phyloP scores from a whole-genome alignment of 2,329 filamentous ascomycete genomes.

The Fusarium sp. region DNA sequence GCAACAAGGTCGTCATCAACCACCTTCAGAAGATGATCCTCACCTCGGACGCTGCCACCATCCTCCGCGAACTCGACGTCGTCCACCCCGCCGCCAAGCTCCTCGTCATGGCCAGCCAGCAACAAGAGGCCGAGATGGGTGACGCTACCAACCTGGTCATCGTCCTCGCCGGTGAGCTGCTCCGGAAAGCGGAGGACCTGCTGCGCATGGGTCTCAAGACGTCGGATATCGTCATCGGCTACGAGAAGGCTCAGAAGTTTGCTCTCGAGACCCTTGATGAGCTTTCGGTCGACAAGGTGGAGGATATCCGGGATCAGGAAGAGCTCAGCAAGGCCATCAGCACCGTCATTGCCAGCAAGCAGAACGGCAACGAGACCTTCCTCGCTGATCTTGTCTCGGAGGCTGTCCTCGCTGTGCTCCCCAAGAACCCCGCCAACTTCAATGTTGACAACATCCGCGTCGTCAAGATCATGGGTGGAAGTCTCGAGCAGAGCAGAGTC shows the following conservation, averaged over 20 bases:
- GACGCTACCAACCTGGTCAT: conserved; percentile 99
- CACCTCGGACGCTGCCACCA: conserved; percentile 97
- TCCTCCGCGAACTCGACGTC: conserved; percentile 96
- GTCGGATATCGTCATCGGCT: conserved; percentile 95
- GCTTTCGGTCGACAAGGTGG: conserved; percentile 89
- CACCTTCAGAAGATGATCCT: conserved; percentile 99
- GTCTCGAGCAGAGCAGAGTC: conserved; percentile 91
- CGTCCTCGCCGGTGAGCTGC: conserved; percentile 90
- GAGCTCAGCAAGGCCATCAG: conserved; percentile 95
- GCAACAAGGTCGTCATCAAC: conserved; percentile 99
- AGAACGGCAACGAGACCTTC: conserved; percentile 91
- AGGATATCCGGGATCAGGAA: conserved; percentile 80
- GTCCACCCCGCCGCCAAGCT: conserved; percentile 98
- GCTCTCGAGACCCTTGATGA: conserved; percentile 88
- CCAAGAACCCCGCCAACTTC: conserved; percentile 95
- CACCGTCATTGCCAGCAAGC: conserved; percentile 96
- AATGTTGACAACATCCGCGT: conserved; percentile 99
- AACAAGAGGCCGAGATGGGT: conserved; percentile 99
- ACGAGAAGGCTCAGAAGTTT: conserved; percentile 92
- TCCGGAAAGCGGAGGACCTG: conserved; percentile 97
- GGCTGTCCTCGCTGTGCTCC: conserved; percentile 84
- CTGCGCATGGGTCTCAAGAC: conserved; percentile 97
- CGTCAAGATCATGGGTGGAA: conserved; percentile 99
- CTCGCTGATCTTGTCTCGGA: conserved; percentile 89
- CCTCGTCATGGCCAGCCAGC: conserved; percentile 97